Conservation (phyloP, 768 basidiomycete genomes). For the Krasilnikovozyma curviuscula region DNA sequence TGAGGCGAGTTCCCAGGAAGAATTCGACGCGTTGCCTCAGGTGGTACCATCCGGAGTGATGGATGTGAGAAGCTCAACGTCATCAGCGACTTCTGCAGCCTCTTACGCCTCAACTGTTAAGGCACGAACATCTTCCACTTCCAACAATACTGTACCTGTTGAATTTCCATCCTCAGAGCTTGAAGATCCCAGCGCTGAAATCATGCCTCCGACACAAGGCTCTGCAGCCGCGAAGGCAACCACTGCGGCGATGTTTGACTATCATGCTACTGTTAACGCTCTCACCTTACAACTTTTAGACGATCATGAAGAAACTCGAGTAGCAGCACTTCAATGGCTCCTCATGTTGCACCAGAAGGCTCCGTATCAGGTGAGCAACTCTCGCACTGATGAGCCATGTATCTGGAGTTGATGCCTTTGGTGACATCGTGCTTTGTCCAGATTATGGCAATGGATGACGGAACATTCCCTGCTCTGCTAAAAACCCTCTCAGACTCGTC, state of each 20-base stretch:
- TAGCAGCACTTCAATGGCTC: slow-evolving; percentile 90
- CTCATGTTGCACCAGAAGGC: slow-evolving; percentile 98
- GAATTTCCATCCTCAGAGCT: slow-evolving; percentile 27
- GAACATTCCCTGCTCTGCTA: slow-evolving; percentile 82
- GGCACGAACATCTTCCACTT: too few species aligned
- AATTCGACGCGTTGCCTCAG: too few species aligned
- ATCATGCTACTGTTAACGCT: slow-evolving; percentile 77
- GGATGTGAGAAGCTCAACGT: too few species aligned
- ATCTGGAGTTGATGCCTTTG: neutral
- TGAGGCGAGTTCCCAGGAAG: too few species aligned
- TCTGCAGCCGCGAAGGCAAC: too few species aligned
- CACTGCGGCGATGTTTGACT: too few species aligned
- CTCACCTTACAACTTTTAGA: slow-evolving; percentile 84
- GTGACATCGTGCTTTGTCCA: slow-evolving; percentile 23
- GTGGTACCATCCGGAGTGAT: too few species aligned
- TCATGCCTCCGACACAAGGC: too few species aligned
- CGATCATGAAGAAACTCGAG: slow-evolving; percentile 89
- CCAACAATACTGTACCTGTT: slow-evolving; percentile 11
- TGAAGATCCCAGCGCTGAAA: too few species aligned
- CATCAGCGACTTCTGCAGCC: too few species aligned
- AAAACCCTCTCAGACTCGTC: slow-evolving; percentile 93
- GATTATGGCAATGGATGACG: slow-evolving; percentile 92
- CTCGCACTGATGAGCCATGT: neutral
- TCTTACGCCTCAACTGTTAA: too few species aligned
- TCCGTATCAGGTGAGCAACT: slow-evolving; percentile 90